phyloP scores from a whole-genome alignment of 1,139 yeast species.

The Candida neerlandica region DNA sequence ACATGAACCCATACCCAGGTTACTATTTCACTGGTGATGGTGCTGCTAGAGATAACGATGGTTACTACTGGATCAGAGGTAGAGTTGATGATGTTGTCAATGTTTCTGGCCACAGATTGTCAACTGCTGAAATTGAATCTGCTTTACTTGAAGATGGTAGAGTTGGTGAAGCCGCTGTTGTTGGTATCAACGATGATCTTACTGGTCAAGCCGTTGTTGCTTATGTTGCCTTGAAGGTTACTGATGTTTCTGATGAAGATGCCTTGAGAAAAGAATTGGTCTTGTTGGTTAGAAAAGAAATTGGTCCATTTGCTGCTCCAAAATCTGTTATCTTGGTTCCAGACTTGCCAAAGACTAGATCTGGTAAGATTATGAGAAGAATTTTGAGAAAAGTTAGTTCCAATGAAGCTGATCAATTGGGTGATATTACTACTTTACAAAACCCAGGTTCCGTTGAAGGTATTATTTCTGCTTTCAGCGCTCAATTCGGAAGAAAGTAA shows the following conservation, averaged over 20 bases:
- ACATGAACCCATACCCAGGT: slow-evolving; percentile 68
- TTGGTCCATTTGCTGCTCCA: slow-evolving; percentile 86
- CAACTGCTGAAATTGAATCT: slow-evolving; percentile 83
- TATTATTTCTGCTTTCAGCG: slow-evolving; percentile 56
- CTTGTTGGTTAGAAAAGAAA: slow-evolving; percentile 74
- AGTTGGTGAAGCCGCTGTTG: slow-evolving; percentile 80
- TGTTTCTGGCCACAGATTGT: slow-evolving; percentile 77
- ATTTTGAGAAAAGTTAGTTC: slow-evolving; percentile 76
- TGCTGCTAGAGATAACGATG: slow-evolving; percentile 77
- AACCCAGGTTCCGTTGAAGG: slow-evolving; percentile 72
- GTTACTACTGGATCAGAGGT: slow-evolving; percentile 79
- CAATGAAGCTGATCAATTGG: slow-evolving; percentile 77
- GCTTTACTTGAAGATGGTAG: slow-evolving; percentile 69
- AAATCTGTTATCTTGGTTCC: slow-evolving; percentile 70
- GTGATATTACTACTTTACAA: slow-evolving; percentile 76
- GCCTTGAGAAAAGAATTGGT: slow-evolving; percentile 70
- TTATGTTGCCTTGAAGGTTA: slow-evolving; percentile 65
- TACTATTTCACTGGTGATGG: slow-evolving; percentile 82
- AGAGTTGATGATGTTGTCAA: slow-evolving; percentile 84
- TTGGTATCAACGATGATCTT: slow-evolving; percentile 77
- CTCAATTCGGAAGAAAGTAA: slow-evolving; percentile 54
- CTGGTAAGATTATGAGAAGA: slow-evolving; percentile 85
- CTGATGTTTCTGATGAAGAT: slow-evolving; percentile 41
- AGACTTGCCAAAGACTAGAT: slow-evolving; percentile 81
- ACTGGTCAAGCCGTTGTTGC: slow-evolving; percentile 87